A percentile compares a stretch with the other conserved stretches of the same genome.
Evolutionary conservation across 2,329 filamentous ascomycete species (phyloP).

Genomic region (Pseudogymnoascus sp.): DNA sequence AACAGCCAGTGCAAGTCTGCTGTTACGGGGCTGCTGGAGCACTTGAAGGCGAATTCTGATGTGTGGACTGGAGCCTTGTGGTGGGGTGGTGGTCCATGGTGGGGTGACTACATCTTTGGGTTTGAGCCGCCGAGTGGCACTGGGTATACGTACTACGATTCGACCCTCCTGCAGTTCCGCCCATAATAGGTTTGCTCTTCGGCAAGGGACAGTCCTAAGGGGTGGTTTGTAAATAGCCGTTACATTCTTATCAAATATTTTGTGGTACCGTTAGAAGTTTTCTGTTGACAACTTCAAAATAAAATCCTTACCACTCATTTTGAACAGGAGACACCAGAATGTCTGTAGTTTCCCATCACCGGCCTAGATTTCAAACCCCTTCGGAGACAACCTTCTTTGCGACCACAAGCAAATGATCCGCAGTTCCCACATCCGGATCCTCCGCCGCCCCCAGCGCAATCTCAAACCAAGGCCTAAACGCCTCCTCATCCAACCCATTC

Average conservation of each 20-base stretch:
- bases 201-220: not conserved
- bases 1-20: slow-evolving; percentile 43
- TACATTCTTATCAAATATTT: not conserved
- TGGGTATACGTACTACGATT: slow-evolving; percentile 29
- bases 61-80: slow-evolving; percentile 44
- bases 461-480: not conserved
- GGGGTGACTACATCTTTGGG: slow-evolving; percentile 36
- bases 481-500: not conserved
- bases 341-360: not conserved
- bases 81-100: slow-evolving; percentile 50
- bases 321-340: not conserved
- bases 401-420: not conserved
- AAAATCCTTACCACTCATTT: not conserved
- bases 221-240: not conserved
- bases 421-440: not conserved
- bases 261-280: not conserved
- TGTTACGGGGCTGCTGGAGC: slow-evolving; percentile 40
- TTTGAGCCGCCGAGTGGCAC: slow-evolving; percentile 38
- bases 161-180: not conserved
- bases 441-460: not conserved
- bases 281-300: not conserved
- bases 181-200: not conserved
- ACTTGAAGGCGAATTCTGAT: slow-evolving; percentile 40
- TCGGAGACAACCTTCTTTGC: not conserved
- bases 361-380: not conserved